Conservation (phyloP, 768 basidiomycete genomes). For the Trametes sanguinea region DNA sequence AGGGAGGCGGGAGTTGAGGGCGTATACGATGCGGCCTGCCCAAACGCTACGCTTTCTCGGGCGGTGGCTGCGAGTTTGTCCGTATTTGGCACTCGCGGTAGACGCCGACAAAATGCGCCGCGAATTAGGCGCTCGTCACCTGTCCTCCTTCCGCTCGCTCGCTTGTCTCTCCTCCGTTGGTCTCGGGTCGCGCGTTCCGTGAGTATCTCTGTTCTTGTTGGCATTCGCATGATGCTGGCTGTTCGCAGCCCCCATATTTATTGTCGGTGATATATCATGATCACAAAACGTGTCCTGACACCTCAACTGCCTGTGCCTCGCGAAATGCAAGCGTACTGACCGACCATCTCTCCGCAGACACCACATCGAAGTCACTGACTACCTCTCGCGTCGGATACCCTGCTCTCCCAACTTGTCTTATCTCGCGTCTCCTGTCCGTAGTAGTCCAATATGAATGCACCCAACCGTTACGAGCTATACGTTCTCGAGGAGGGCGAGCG, state of each 20-base stretch:
- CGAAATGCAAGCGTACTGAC: background rate
- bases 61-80: slow-evolving; percentile 24
- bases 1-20: slow-evolving; percentile 45
- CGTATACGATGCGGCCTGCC: slow-evolving; percentile 27
- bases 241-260: slow-evolving; percentile 55
- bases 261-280: slow-evolving; percentile 60
- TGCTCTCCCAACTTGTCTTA: background rate
- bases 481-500: slow-evolving; percentile 93
- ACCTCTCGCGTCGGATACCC: background rate
- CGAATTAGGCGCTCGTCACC: background rate
- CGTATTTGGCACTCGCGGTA: slow-evolving; percentile 17
- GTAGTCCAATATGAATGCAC: slow-evolving; percentile 76
- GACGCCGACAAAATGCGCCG: slow-evolving; percentile 10
- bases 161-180: background rate
- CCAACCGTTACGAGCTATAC: slow-evolving; percentile 88
- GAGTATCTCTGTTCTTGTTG: slow-evolving; percentile 13
- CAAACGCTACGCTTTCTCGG: slow-evolving; percentile 19
- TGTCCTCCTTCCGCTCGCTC: slow-evolving; percentile 5
- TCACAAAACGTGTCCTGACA: slow-evolving; percentile 53
- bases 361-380: too few species aligned
- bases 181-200: slow-evolving; percentile 15
- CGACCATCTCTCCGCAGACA: too few species aligned
- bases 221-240: slow-evolving; percentile 49
- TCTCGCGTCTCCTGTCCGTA: slow-evolving; percentile 6
- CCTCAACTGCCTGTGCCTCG: background rate